A percentile compares a stretch with the other conserved stretches of the same genome.
Conservation (phyloP, 768 basidiomycete genomes). For the Roridomyces roridus region DNA sequence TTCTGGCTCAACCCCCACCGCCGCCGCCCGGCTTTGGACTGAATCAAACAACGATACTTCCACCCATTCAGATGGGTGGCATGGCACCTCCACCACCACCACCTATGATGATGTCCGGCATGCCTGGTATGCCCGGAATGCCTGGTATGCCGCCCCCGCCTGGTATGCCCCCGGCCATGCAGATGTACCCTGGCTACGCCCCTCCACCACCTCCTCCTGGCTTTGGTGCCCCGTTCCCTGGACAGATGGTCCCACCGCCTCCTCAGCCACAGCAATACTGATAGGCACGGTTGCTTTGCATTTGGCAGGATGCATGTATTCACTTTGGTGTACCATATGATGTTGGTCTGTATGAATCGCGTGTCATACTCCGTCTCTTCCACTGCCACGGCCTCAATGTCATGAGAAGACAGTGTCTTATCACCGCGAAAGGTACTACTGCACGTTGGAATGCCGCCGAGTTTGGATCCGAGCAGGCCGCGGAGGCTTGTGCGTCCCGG, state of each 20-base stretch:
- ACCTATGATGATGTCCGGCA: too few relatives aligned
- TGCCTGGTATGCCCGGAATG: constrained; percentile 31
- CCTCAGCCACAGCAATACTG: constrained; percentile 51
- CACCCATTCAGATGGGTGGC: constrained; percentile 48
- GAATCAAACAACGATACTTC: constrained; percentile 72
- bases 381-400: neutral
- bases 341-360: neutral
- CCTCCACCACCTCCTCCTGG: constrained; percentile 69
- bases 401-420: neutral
- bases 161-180: constrained; percentile 40
- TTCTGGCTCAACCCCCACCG: constrained; percentile 80
- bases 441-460: too few relatives aligned
- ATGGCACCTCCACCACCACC: constrained; percentile 20
- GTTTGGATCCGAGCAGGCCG: too few relatives aligned
- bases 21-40: constrained; percentile 83
- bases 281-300: constrained; percentile 3
- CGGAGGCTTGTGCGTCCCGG: too few relatives aligned
- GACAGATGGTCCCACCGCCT: constrained; percentile 42
- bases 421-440: too few relatives aligned
- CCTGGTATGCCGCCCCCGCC: constrained; percentile 39
- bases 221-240: constrained; percentile 57
- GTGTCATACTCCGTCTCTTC: neutral
- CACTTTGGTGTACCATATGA: constrained; percentile 23
- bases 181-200: constrained; percentile 58
- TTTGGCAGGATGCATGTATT: constrained; percentile 21